Evolutionary conservation across 2,329 filamentous ascomycete species (phyloP).

Genomic region (Aspergillus texensis): DNA sequence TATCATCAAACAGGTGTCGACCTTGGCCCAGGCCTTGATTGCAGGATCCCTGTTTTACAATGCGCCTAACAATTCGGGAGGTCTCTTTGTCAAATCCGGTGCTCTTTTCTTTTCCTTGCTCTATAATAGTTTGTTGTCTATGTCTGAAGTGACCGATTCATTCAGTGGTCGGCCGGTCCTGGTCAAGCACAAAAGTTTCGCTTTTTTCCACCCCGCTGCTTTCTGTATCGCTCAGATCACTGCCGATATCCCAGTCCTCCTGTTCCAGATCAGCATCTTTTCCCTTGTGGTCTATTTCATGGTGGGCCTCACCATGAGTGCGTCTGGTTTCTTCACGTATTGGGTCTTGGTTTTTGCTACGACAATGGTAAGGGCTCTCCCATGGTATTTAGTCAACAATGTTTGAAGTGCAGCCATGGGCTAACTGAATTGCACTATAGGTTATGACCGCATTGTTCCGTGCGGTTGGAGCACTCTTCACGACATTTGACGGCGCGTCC

Average conservation of each 20-base stretch:
- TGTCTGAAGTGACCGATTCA: constrained; percentile 68
- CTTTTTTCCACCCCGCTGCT: constrained; percentile 58
- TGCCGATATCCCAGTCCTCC: constrained; percentile 57
- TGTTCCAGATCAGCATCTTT: constrained; percentile 64
- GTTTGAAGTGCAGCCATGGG: neutral
- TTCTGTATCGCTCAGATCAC: constrained; percentile 48
- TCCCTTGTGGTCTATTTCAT: constrained; percentile 66
- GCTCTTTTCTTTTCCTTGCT: constrained; percentile 67
- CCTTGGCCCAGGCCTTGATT: constrained; percentile 63
- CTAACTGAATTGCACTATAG: constrained; percentile 23
- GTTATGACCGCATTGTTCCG: constrained; percentile 63
- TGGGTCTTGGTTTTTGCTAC: constrained; percentile 57
- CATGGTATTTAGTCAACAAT: no score
- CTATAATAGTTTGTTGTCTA: constrained; percentile 63
- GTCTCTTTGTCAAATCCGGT: constrained; percentile 66
- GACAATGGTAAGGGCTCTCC: constrained; percentile 41
- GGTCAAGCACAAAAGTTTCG: constrained; percentile 62
- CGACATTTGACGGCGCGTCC: constrained; percentile 61
- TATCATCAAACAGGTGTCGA: constrained; percentile 63
- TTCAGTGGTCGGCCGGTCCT: constrained; percentile 63
- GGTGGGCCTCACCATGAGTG: constrained; percentile 57
- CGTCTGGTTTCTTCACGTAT: constrained; percentile 63
- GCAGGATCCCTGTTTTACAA: constrained; percentile 70
- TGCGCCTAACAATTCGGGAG: constrained; percentile 58
- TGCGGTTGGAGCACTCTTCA: constrained; percentile 58